Evolutionary conservation across 2,329 filamentous ascomycete species (phyloP), one percentile per base, ranked within the genome.

Genomic region (Alternaria sp.): DNA sequence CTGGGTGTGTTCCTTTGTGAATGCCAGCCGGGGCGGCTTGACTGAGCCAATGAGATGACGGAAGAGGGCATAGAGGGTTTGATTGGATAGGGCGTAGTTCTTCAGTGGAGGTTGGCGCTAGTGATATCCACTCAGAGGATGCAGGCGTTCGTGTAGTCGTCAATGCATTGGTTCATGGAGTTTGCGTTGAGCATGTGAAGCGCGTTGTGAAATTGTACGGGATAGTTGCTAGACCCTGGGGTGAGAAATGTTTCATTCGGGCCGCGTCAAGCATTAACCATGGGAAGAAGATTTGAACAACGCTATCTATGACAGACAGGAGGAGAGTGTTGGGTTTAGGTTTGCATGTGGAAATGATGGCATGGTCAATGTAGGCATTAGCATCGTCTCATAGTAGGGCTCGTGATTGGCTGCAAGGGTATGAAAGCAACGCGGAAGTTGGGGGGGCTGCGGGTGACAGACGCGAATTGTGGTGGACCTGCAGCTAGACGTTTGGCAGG

Each of bases 21-120:
- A 57, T 32, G 54, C 38, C 52, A 41, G 54, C 63, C 62, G 54
- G 65, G 69, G 74, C 73, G 74, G 67, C 61, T 58, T 36, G 58
- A 48, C 32, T 49, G 27, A 65, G 59, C 75, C 72, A 78, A 77
- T 78, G 59, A 60, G 44, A 48, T 22, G 60, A 64, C 20, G 12
- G 53, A 55, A 60, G 50, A 56, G 62, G 65, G 59, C 18, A 54
- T 62, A 57, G 59, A 22, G 53, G 54, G 46, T 59, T 51, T 74
- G 70, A 74, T 76, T 75, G 61, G 73, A 56, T 46, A 67, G 57
- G 58, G 63, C 18, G 38, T 27, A 51, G 54, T 48, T 64, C 57
- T 38, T 43, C 41, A 57, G 60, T 36, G 63, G 64, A 50, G 59
- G 60, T 63, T 63, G 65, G 56, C 61, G 63, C 61, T 63, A 61